Percentiles rank a stretch among this genome's conserved stretches.
Evolutionary conservation across 208 protist genomes (phyloP).

Genomic region (Trichomonas vaginalis): DNA sequence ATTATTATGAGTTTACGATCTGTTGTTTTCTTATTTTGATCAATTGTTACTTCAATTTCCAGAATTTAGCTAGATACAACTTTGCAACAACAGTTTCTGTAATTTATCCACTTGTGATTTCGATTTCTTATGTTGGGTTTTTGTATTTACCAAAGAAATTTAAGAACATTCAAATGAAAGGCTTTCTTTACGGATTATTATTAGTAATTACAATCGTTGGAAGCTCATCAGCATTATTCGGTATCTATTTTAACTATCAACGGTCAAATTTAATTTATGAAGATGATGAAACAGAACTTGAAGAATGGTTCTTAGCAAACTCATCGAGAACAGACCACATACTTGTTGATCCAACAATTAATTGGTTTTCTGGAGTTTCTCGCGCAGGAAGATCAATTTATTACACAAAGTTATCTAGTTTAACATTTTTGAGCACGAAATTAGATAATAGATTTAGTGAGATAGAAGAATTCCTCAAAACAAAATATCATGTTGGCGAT

Average conservation of each 20-base stretch:
- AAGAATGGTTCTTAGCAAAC: neutral
- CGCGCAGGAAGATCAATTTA: neutral
- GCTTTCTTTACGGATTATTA: neutral
- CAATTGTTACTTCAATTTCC: neutral
- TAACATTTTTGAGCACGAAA: neutral
- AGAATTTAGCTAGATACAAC: neutral
- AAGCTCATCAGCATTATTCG: neutral
- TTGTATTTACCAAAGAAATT: neutral
- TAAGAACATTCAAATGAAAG: neutral
- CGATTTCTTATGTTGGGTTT: neutral
- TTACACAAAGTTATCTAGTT: neutral
- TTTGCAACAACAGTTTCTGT: neutral
- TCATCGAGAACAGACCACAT: neutral
- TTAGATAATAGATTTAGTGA: neutral
- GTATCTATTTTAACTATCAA: neutral
- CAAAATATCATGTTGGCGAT: neutral
- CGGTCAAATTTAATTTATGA: neutral
- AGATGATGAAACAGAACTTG: neutral
- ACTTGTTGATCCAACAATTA: neutral
- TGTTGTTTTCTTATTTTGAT: neutral
- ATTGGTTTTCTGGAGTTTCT: neutral
- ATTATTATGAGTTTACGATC: too few relatives aligned
- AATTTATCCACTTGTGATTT: neutral
- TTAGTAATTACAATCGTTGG: neutral
- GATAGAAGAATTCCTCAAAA: neutral